phyloP scores from a whole-genome alignment of 2,329 filamentous ascomycete species.

The Colletotrichum sp. region DNA sequence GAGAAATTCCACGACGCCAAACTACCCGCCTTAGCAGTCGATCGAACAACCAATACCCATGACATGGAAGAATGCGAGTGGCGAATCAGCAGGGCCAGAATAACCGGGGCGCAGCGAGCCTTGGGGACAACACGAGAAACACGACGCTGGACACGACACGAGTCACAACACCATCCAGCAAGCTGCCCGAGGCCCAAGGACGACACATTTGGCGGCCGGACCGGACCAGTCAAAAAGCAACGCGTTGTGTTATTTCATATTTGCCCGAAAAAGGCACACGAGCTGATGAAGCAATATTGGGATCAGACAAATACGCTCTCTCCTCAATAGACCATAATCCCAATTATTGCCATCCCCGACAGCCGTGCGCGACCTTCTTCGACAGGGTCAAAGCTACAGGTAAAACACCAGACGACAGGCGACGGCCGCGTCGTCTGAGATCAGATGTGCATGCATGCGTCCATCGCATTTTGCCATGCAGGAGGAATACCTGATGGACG shows the following conservation, averaged over 20 bases:
- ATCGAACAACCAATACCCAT: neutral
- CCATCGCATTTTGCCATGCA: neutral
- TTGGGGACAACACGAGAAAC: neutral
- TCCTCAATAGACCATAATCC: neutral
- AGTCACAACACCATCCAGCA: neutral
- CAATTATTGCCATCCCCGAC: neutral
- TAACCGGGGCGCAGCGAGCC: neutral
- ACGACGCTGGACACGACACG: neutral
- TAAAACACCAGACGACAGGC: constrained; percentile 12
- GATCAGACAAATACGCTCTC: neutral
- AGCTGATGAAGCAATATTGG: neutral
- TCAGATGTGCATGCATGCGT: neutral
- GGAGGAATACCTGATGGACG: neutral
- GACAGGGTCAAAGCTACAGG: neutral
- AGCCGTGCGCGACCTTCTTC: neutral
- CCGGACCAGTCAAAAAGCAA: neutral
- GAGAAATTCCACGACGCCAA: neutral
- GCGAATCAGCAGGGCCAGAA: neutral
- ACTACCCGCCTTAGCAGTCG: neutral
- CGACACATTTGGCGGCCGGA: neutral
- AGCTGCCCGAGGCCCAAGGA: neutral
- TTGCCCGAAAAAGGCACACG: neutral
- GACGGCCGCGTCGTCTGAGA: neutral
- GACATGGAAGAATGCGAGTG: neutral
- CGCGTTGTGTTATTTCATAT: neutral